Base-by-base conservation (phyloP, 2,329 filamentous ascomycete species). In the Botrytis fragariae region DNA sequence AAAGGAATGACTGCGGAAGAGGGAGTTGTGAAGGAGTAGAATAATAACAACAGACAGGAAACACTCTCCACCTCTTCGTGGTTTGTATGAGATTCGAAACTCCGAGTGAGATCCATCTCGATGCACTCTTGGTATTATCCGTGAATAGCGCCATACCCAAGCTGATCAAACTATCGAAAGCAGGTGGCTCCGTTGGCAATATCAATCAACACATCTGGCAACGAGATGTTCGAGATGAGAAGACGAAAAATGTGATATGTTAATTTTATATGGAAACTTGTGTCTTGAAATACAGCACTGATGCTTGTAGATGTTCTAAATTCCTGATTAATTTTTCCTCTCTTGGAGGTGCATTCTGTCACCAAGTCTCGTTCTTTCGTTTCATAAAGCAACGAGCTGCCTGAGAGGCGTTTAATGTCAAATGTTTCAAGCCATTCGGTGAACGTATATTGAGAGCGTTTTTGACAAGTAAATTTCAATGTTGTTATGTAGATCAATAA, bases 161-260 rank as follows among this genome's bases (percentile, higher is more conserved):
- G 59, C 59, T 39, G 32, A 37, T 51, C 57, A 64, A 64, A 71
- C 69, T 71, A 71, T 71, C 39, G 69, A 64, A 71, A 71, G 69
- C 44, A 65, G 25, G 69, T 32, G 57, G 44, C 45, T 57, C 51
- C 2, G 59, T 29, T 16, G 25, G 45, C 57, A 54, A 32, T 51
- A 42, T 64, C 8, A 7, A 44, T 57, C 42, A 25, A n/a, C 54
- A 51, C 48, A 25, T 16, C 48, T 20, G 48, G 16, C 20, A 37
- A 37, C 22, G 32, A 44, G 20, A 42, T 42, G 54, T 57, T 25
- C 2, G 42, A 48, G 62, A 35, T 48, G 18, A 57, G 48, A 42
- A 68, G 25, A 51, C 54, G 25, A 12, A 54, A 20, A 65, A 64
- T 42, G 12, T 71, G 69, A 71, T 54, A 51, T 71, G 18, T 42